Conservation (phyloP, 306 rosid genomes). For the Abrus precatorius region DNA sequence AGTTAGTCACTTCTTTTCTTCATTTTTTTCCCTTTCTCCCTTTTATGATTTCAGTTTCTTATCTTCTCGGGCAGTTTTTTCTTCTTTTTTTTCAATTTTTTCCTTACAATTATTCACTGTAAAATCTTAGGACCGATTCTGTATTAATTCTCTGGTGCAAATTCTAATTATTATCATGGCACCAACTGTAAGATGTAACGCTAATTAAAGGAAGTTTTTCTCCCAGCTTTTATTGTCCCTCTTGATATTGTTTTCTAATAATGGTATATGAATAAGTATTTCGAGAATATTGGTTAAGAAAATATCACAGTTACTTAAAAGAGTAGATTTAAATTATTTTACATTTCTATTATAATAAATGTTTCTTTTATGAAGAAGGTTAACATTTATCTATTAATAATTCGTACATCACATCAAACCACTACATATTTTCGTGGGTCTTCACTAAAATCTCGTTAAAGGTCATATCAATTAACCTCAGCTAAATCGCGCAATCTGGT, state of each 20-base stretch:
- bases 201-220: slow-evolving; percentile 63
- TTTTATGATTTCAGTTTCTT: slow-evolving; percentile 59
- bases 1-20: slow-evolving; percentile 29
- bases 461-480: slow-evolving; percentile 70
- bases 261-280: neutral
- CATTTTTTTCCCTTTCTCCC: slow-evolving; percentile 8
- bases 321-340: too few relatives aligned
- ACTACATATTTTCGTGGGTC: slow-evolving; percentile 51
- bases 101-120: slow-evolving; percentile 66
- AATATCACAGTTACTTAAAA: too few relatives aligned
- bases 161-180: slow-evolving; percentile 54
- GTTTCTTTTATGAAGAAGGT: neutral
- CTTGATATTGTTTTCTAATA: slow-evolving; percentile 2
- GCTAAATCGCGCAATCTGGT: slow-evolving; percentile 66
- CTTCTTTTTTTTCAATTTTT: slow-evolving; percentile 23
- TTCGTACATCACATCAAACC: slow-evolving; percentile 57
- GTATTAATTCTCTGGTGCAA: slow-evolving; percentile 67
- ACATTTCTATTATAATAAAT: too few relatives aligned
- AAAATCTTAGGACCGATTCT: slow-evolving; percentile 69
- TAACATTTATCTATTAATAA: slow-evolving; percentile 44
- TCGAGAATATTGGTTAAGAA: neutral
- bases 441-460: slow-evolving; percentile 49
- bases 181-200: slow-evolving; percentile 74
- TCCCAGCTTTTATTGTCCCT: slow-evolving; percentile 48
- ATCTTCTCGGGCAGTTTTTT: slow-evolving; percentile 52